Base-by-base conservation (phyloP, 1,284 basidiomycete species). In the Rhodotorula sp. region DNA sequence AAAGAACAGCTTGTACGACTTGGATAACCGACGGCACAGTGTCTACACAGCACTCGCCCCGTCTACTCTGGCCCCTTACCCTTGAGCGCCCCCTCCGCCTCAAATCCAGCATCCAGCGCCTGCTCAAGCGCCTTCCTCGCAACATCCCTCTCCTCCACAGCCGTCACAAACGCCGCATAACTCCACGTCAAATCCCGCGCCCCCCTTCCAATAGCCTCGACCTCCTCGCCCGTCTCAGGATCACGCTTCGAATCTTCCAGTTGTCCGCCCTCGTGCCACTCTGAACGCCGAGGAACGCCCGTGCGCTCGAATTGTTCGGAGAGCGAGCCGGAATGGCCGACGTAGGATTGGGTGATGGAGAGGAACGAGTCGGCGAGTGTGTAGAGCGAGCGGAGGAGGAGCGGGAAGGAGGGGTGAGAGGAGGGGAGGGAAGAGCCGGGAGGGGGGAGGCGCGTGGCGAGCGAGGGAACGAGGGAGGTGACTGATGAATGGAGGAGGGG, bases 131-230 rank as follows among this genome's bases (percentile, higher is more conserved):
- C 65, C 37, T 47, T 13, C 28, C 46, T 37, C 31, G 65, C 65
- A 18, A 18, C 20, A 37, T 56, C 15, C 34, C 68, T 34, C 50
- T 63, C 57, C 22, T 57, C 53, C 1, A 57, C 31, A 4, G 64
- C 65, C 46, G 64, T 66, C 20, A 81, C 64, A 58, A 79, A 78
- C 44, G 76, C 76, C 2, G 80, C 80, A 67, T 82, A 82, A 24
- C 78, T 80, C 82, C 82, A 83, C 5, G 81, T 82, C 22, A 83
- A 67, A 52, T 82, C 78, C 40, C 77, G 72, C 24, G 82, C 82
- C 13, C 82, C 82, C 3, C 71, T 62, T 8, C 69, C 69, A 34
- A 68, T 62, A 22, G 53, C 57, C 28, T 57, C 58, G 34, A 63
- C 65, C 18, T 58, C 55, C 55, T 34, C 28, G 8, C 60, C 65